A percentile compares a stretch with the other conserved stretches of the same genome.
phyloP scores from a whole-genome alignment of 306 rosid genomes.

The Trifolium fragiferum region DNA sequence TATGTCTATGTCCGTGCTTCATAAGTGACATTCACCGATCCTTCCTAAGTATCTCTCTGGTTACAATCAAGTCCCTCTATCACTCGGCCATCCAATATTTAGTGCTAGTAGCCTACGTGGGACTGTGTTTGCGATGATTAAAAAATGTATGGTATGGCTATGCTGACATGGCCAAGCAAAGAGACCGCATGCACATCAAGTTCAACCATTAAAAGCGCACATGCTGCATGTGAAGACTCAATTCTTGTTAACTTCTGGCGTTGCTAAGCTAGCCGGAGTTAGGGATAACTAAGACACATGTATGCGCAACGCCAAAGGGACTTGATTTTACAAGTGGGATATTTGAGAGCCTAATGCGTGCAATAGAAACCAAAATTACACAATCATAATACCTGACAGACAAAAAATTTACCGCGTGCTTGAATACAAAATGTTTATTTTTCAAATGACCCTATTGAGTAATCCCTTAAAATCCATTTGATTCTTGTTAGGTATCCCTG shows the following conservation, averaged over 20 bases:
- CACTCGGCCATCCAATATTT: no score
- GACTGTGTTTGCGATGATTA: no score
- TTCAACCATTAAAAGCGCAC: neutral
- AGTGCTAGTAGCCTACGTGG: no score
- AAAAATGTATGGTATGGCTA: no score
- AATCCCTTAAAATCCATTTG: slow-evolving; percentile 1
- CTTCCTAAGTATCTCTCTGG: neutral
- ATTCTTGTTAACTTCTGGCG: neutral
- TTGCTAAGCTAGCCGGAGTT: no score
- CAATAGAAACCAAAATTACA: neutral
- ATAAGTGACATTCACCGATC: no score
- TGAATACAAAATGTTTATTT: neutral
- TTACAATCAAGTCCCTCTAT: neutral
- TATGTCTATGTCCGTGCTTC: no score
- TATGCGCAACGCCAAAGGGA: no score
- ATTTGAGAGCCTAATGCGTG: neutral
- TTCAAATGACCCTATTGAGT: neutral
- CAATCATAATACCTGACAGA: neutral
- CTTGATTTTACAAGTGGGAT: neutral
- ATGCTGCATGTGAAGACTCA: neutral
- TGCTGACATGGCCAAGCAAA: neutral
- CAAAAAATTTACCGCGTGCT: neutral
- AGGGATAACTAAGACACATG: no score
- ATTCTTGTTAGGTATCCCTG: slow-evolving; percentile 65
- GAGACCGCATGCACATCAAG: neutral